Base-by-base conservation (phyloP, 2,329 filamentous ascomycete genomes). In the Periconia macrospinosa region DNA sequence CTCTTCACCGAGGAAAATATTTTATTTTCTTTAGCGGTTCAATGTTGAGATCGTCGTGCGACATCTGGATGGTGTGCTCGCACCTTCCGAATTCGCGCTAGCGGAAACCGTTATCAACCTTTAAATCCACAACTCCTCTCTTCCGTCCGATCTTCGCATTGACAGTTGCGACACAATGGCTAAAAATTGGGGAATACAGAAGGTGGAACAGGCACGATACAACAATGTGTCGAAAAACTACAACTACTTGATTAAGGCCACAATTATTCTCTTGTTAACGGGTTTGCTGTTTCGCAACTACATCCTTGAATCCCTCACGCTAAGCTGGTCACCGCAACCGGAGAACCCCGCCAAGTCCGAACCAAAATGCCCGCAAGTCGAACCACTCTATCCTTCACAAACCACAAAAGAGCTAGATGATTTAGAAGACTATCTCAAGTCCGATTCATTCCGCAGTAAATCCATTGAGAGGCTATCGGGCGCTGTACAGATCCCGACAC, bases 401-500 rank as follows among this genome's bases (percentile, higher is more conserved):
- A 63, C 37, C 9, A 65, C 68, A 1, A 57, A 67, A 54, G 63
- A 67, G 50, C 46, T 73, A 45, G 62, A 69, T 35, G 57, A 63
- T 2, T 62, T 69, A 50, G 61, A 68, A 43, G 57, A 54, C 9
- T 72, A 67, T 42, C 55, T 73, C 11, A 50, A 53, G 13, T 69
- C 67, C 9, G 59, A 62, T 5, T 55, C 57, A 9, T 73, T 72
- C 47, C 62, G 62, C 15, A 61, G 70, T 43, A 55, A 65, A 27
- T 68, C 68, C 5, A 66, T 75, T n/a, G 54, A 62, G 30, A 63
- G 71, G 13, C 62, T 83, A 53, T 68, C 79, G 14, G 74, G 76
- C 3, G 75, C 80, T 19, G 75, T 87, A 30, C 77, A 80, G 60
- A 77, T 86, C 23, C 81, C 82, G 0, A 83, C 83, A 1, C 73